A percentile compares a stretch with the other conserved stretches of the same genome.
phyloP scores from a whole-genome alignment of 2,329 filamentous ascomycete genomes.

The Hortaea sp. region DNA sequence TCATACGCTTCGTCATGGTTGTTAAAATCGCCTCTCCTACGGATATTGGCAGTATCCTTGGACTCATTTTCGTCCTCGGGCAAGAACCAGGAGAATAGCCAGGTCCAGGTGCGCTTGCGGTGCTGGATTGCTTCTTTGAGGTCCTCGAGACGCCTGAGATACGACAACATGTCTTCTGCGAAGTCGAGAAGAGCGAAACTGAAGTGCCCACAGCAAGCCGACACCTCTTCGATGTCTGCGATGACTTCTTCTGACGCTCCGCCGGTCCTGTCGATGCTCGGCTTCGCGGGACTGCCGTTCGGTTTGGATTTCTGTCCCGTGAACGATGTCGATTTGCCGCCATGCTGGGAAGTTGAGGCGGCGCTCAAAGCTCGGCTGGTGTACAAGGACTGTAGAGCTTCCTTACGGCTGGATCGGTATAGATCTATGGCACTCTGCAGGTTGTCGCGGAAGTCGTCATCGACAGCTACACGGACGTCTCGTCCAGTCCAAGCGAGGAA shows the following conservation, averaged over 20 bases:
- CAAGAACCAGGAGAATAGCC: constrained; percentile 67
- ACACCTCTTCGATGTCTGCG: constrained; percentile 93
- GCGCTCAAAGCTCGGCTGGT: constrained; percentile 62
- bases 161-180: constrained; percentile 76
- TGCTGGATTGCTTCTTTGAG: constrained; percentile 58
- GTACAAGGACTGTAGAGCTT: constrained; percentile 72
- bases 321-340: constrained; percentile 44
- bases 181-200: constrained; percentile 86
- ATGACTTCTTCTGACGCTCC: constrained; percentile 53
- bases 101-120: constrained; percentile 62
- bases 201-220: constrained; percentile 95
- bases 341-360: constrained; percentile 37
- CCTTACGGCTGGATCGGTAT: constrained; percentile 64
- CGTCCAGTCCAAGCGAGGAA: constrained; percentile 25
- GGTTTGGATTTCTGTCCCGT: neutral
- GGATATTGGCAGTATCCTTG: neutral
- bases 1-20: constrained; percentile 17
- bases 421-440: constrained; percentile 69
- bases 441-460: constrained; percentile 70
- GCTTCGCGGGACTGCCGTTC: neutral
- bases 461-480: constrained; percentile 59
- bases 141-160: constrained; percentile 76
- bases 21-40: constrained; percentile 4
- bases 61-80: neutral
- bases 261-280: neutral